phyloP scores from a whole-genome alignment of 1,139 yeast genomes.

The Sugiyamaella sp. region DNA sequence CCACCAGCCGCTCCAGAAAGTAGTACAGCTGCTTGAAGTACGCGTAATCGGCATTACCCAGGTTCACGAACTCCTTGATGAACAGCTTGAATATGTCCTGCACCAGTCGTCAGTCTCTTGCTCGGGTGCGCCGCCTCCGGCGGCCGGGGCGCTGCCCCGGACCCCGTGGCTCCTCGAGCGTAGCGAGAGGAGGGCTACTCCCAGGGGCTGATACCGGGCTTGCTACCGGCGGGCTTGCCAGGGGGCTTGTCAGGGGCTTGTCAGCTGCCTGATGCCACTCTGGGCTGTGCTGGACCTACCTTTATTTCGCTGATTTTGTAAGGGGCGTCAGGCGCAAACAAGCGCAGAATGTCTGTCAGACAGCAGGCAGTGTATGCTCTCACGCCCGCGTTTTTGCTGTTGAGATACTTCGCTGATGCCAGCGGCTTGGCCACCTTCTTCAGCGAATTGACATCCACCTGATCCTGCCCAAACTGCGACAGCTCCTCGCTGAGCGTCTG shows the following conservation, averaged over 20 bases:
- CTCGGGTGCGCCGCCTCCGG: neutral
- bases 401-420: slow-evolving; percentile 58
- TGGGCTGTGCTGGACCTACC: slow-evolving; percentile 37
- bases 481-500: slow-evolving; percentile 51
- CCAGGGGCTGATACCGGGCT: too few species aligned
- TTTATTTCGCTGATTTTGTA: slow-evolving; percentile 65
- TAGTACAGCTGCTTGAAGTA: slow-evolving; percentile 69
- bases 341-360: slow-evolving; percentile 70
- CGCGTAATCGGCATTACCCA: slow-evolving; percentile 63
- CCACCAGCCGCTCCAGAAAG: slow-evolving; percentile 69
- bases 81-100: slow-evolving; percentile 45
- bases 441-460: slow-evolving; percentile 51
- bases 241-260: too few species aligned
- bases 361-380: slow-evolving; percentile 76
- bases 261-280: neutral
- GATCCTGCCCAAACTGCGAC: slow-evolving; percentile 62
- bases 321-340: slow-evolving; percentile 93
- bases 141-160: neutral
- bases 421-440: slow-evolving; percentile 55
- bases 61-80: slow-evolving; percentile 60
- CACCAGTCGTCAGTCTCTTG: neutral
- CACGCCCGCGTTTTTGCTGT: slow-evolving; percentile 68
- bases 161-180: neutral
- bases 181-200: too few species aligned
- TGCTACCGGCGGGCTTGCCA: too few species aligned